Evolutionary conservation across 2,329 filamentous ascomycete genomes (phyloP).

Genomic region (Bipolaris sorokiniana): DNA sequence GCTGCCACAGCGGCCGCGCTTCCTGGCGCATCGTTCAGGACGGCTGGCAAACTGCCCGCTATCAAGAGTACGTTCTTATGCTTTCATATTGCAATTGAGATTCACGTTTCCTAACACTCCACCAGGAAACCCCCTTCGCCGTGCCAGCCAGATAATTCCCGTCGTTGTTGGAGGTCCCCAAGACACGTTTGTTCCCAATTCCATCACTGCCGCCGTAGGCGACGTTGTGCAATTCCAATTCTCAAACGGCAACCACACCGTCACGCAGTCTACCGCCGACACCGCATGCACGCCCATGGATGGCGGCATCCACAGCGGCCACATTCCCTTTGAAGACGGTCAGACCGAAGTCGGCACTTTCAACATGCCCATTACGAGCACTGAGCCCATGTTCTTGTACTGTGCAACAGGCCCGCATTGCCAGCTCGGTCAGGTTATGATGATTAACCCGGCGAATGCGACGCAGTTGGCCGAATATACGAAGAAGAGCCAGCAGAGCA

Average conservation of each 20-base stretch:
- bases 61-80: slow-evolving; percentile 6
- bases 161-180: slow-evolving; percentile 42
- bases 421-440: slow-evolving; percentile 39
- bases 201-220: slow-evolving; percentile 34
- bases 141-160: slow-evolving; percentile 34
- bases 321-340: slow-evolving; percentile 39
- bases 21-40: slow-evolving; percentile 16
- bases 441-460: slow-evolving; percentile 31
- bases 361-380: slow-evolving; percentile 38
- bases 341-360: slow-evolving; percentile 42
- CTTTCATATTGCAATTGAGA: neutral
- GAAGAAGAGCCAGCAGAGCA: slow-evolving; percentile 33
- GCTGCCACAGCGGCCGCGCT: slow-evolving; percentile 22
- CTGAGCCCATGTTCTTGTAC: slow-evolving; percentile 41
- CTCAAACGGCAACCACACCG: slow-evolving; percentile 42
- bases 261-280: slow-evolving; percentile 36
- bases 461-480: slow-evolving; percentile 37
- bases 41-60: slow-evolving; percentile 6
- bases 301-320: slow-evolving; percentile 38
- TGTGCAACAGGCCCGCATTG: slow-evolving; percentile 43
- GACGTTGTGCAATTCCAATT: slow-evolving; percentile 44
- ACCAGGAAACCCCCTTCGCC: slow-evolving; percentile 30
- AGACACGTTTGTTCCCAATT: slow-evolving; percentile 39
- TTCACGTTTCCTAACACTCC: neutral
- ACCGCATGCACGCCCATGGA: slow-evolving; percentile 36